A percentile compares a stretch with the other conserved stretches of the same genome.
These are phyloP conservation scores for Solanum paucissectum DNA, from an alignment of 257 asterid species.

Conservation along the genomic window DNA sequence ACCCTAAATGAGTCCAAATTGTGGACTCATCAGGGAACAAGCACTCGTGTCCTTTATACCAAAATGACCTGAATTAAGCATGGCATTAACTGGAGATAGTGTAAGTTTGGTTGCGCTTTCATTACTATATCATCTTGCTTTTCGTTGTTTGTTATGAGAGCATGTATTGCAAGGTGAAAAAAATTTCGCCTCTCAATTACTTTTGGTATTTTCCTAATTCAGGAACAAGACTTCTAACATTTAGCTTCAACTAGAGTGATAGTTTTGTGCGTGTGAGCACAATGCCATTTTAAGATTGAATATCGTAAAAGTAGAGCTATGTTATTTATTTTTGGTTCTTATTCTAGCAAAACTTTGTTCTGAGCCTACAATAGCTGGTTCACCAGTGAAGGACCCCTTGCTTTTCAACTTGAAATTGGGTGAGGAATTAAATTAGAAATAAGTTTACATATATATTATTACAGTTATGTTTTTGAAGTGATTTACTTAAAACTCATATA, in stretches of 20 bases:
- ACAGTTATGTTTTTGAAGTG: neutral
- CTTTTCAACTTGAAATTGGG: conserved; percentile 29
- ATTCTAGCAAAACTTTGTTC: neutral
- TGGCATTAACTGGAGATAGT: too few relatives aligned
- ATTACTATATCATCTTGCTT: too few relatives aligned
- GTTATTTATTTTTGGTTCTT: neutral
- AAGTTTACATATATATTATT: neutral
- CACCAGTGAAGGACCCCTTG: conserved; percentile 10
- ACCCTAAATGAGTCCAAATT: too few relatives aligned
- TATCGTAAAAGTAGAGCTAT: too few relatives aligned
- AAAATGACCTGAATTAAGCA: too few relatives aligned
- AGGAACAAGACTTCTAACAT: neutral
- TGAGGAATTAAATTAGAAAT: neutral
- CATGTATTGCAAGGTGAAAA: neutral
- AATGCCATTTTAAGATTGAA: too few relatives aligned
- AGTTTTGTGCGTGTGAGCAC: too few relatives aligned
- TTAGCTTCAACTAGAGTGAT: neutral
- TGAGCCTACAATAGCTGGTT: neutral
- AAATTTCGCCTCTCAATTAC: neutral
- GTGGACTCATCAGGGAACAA: too few relatives aligned
- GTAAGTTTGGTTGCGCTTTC: too few relatives aligned
- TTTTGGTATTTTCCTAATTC: neutral
- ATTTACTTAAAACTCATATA: neutral
- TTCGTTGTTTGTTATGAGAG: neutral
- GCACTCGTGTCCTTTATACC: too few relatives aligned